These are phyloP conservation scores for Malus domestica DNA, from an alignment of 306 rosid genomes.

Conservation along the genomic window DNA sequence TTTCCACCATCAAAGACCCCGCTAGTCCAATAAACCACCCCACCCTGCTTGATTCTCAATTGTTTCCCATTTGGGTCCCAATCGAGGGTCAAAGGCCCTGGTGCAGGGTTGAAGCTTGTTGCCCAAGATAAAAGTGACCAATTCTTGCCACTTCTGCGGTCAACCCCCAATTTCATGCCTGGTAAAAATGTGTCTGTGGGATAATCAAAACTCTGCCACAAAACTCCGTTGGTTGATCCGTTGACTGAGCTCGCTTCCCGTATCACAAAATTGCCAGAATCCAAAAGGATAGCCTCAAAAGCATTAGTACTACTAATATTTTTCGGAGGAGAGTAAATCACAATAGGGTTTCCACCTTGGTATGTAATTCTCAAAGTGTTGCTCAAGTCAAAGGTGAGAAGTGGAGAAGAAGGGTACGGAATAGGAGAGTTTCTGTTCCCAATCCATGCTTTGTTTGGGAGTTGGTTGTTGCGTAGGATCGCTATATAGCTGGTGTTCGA, in stretches of 20 bases:
- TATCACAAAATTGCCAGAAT: constrained; percentile 3
- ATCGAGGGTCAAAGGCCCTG: background rate
- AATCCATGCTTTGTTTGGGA: background rate
- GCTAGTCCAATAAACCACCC: background rate
- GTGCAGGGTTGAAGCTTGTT: background rate
- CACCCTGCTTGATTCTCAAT: background rate
- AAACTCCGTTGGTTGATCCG: background rate
- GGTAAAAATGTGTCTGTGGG: constrained; percentile 10
- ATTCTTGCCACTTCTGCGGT: background rate
- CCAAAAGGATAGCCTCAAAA: background rate
- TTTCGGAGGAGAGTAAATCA: background rate
- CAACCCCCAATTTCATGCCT: constrained; percentile 1
- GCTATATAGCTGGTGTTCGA: background rate
- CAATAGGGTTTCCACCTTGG: background rate
- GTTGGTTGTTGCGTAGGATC: background rate
- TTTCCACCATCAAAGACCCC: background rate
- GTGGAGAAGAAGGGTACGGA: background rate
- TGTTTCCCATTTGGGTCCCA: background rate
- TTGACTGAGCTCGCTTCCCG: background rate
- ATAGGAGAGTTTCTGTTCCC: background rate
- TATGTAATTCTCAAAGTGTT: background rate
- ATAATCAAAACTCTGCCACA: constrained; percentile 13
- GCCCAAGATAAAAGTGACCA: constrained; percentile 1
- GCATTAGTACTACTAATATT: background rate
- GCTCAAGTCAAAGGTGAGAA: background rate